Conservation (phyloP, 2,329 filamentous ascomycete species). For the Gaeumannomyces tritici region DNA sequence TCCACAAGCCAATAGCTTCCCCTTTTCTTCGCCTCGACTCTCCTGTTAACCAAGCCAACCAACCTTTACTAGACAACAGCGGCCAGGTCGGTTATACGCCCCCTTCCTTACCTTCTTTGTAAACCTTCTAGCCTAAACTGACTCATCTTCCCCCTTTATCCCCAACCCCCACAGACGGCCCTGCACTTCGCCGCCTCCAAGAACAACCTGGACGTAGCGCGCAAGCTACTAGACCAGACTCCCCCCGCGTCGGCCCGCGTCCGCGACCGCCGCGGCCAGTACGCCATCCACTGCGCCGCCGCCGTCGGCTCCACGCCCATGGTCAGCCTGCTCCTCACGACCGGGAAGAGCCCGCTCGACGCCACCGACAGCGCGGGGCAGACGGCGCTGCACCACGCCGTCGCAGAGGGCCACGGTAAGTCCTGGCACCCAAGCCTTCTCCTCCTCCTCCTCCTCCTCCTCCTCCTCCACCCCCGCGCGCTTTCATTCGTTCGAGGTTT, state of each 20-base stretch:
- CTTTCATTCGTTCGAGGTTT: too few species aligned
- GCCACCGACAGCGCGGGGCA: constrained; percentile 73
- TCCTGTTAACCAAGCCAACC: constrained; percentile 9
- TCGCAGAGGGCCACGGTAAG: constrained; percentile 64
- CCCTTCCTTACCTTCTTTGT: too few species aligned
- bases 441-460: too few species aligned
- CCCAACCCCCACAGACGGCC: constrained; percentile 62
- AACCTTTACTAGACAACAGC: constrained; percentile 40
- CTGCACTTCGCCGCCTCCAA: constrained; percentile 92
- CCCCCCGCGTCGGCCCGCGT: constrained; percentile 64
- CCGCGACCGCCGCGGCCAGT: constrained; percentile 79
- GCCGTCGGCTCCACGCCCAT: constrained; percentile 86
- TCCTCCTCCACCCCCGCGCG: too few species aligned
- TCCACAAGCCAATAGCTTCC: background rate
- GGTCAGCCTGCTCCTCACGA: constrained; percentile 61
- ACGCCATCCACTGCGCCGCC: constrained; percentile 84
- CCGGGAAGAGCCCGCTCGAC: constrained; percentile 71
- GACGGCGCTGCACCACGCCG: constrained; percentile 82
- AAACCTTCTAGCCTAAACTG: too few species aligned
- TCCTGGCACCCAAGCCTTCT: constrained; percentile 1
- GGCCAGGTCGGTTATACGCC: constrained; percentile 60
- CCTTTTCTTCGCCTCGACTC: background rate
- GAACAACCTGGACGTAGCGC: constrained; percentile 71
- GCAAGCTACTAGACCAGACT: constrained; percentile 63
- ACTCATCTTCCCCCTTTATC: too few species aligned